Percentiles rank a stretch among this genome's conserved stretches.
Conservation (phyloP, 352 stramenopile genomes). For the Phytophthora sp. region DNA sequence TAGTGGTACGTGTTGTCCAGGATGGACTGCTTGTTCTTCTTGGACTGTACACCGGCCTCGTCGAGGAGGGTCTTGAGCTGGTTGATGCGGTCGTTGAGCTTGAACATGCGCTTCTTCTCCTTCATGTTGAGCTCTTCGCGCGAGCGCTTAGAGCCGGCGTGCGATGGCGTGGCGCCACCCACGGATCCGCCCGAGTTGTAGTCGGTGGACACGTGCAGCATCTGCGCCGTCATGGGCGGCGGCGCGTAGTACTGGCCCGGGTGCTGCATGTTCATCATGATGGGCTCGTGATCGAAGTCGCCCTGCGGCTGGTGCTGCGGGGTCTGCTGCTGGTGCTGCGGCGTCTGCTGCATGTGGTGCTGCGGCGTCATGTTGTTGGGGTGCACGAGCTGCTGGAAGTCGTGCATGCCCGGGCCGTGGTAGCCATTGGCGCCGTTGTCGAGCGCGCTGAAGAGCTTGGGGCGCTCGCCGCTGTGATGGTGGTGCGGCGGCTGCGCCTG, state of each 20-base stretch:
- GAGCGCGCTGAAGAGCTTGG: constrained; percentile 57
- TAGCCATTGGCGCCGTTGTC: constrained; percentile 34
- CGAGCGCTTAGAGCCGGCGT: constrained; percentile 55
- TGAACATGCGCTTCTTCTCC: constrained; percentile 91
- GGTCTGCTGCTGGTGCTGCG: constrained; percentile 47
- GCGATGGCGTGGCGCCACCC: constrained; percentile 36
- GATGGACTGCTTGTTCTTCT: constrained; percentile 83
- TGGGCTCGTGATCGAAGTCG: constrained; percentile 73
- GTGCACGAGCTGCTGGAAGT: constrained; percentile 50
- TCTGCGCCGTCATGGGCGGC: constrained; percentile 54
- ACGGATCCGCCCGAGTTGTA: constrained; percentile 53
- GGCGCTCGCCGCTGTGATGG: constrained; percentile 61
- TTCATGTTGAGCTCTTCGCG: constrained; percentile 85
- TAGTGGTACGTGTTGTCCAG: constrained; percentile 73
- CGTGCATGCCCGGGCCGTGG: constrained; percentile 42
- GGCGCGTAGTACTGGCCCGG: constrained; percentile 65
- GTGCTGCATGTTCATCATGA: constrained; percentile 73
- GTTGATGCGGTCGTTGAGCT: constrained; percentile 86
- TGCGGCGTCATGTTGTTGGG: constrained; percentile 44
- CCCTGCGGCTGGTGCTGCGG: constrained; percentile 46
- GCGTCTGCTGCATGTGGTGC: constrained; percentile 49
- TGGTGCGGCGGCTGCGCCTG: constrained; percentile 40
- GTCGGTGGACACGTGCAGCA: constrained; percentile 75
- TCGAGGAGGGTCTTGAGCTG: constrained; percentile 67
- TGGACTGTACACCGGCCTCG: constrained; percentile 63